Evolutionary conservation across 2,329 filamentous ascomycete species (phyloP).

Genomic region (Neopestalotiopsis sp.): DNA sequence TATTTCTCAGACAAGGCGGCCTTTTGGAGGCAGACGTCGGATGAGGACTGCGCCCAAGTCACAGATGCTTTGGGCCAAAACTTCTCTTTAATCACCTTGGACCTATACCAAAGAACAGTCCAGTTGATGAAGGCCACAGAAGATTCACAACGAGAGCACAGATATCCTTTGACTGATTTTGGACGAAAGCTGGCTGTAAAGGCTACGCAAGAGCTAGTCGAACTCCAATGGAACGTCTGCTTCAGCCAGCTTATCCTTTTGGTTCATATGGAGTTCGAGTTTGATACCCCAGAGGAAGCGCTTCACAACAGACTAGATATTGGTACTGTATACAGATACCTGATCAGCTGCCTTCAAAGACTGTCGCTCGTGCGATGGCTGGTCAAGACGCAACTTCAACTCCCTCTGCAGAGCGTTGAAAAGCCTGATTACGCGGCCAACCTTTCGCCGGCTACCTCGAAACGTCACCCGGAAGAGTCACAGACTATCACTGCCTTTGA

Average conservation of each 20-base stretch:
- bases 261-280: constrained; percentile 84
- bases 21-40: constrained; percentile 78
- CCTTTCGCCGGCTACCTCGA: constrained; percentile 37
- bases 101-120: constrained; percentile 59
- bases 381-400: constrained; percentile 59
- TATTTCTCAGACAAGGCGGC: constrained; percentile 79
- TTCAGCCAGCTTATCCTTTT: constrained; percentile 84
- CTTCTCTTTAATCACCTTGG: constrained; percentile 61
- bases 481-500: constrained; percentile 64
- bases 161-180: constrained; percentile 69
- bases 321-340: constrained; percentile 69
- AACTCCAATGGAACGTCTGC: constrained; percentile 74
- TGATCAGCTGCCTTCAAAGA: constrained; percentile 74
- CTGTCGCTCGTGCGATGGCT: constrained; percentile 78
- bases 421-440: constrained; percentile 41
- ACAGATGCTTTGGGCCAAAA: constrained; percentile 70
- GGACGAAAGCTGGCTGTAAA: constrained; percentile 77
- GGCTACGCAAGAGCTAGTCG: constrained; percentile 78
- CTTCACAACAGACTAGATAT: constrained; percentile 67
- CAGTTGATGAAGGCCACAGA: constrained; percentile 49
- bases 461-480: constrained; percentile 49
- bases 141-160: constrained; percentile 46
- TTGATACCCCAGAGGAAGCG: constrained; percentile 74
- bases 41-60: constrained; percentile 79
- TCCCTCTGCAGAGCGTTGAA: constrained; percentile 50